Percentiles rank a stretch among this genome's conserved stretches.
Conservation (phyloP, 164 flowering plant genomes). For the Litsea cubeba region DNA sequence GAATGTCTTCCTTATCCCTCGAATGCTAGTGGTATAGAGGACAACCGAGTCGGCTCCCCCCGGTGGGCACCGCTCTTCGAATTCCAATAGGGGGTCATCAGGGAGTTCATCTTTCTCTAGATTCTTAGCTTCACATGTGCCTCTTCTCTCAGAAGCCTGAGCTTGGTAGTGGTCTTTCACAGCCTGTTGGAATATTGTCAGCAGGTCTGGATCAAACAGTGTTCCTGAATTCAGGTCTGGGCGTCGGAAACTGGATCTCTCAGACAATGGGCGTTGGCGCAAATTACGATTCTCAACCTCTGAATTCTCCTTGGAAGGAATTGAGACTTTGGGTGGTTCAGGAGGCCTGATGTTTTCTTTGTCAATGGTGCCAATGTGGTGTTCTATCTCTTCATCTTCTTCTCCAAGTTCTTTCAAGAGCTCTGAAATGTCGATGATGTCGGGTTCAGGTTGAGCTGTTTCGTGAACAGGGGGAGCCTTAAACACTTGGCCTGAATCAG, state of each 20-base stretch:
- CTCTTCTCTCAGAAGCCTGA: slow-evolving; percentile 29
- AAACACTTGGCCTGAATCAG: slow-evolving; percentile 8
- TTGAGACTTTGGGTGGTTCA: slow-evolving; percentile 13
- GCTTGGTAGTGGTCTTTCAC: slow-evolving; percentile 22
- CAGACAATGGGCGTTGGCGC: slow-evolving; percentile 8
- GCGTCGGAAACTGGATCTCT: slow-evolving; percentile 22
- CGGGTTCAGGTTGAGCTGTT: slow-evolving; percentile 24
- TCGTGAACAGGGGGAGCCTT: slow-evolving; percentile 1
- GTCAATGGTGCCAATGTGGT: slow-evolving; percentile 15
- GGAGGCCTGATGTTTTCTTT: slow-evolving; percentile 59
- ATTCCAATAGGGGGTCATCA: slow-evolving; percentile 31
- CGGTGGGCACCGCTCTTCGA: slow-evolving; percentile 67
- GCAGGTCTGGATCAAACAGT: slow-evolving; percentile 41
- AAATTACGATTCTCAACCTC: slow-evolving; percentile 6
- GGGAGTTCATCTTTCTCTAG: slow-evolving; percentile 23
- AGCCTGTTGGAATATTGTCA: slow-evolving; percentile 33
- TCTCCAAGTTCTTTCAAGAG: slow-evolving; percentile 61
- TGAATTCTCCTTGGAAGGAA: slow-evolving; percentile 7
- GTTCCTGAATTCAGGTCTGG: slow-evolving; percentile 33
- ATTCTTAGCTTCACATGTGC: slow-evolving; percentile 16
- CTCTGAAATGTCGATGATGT: slow-evolving; percentile 36
- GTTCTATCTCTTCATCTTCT: slow-evolving; percentile 26
- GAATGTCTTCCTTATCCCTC: slow-evolving; percentile 74
- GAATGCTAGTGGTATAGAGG: slow-evolving; percentile 70
- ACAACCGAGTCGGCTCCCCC: slow-evolving; percentile 56